A percentile compares a stretch with the other conserved stretches of the same genome.
Evolutionary conservation across 306 rosid species (phyloP).

Genomic region (Carpinus fangiana): DNA sequence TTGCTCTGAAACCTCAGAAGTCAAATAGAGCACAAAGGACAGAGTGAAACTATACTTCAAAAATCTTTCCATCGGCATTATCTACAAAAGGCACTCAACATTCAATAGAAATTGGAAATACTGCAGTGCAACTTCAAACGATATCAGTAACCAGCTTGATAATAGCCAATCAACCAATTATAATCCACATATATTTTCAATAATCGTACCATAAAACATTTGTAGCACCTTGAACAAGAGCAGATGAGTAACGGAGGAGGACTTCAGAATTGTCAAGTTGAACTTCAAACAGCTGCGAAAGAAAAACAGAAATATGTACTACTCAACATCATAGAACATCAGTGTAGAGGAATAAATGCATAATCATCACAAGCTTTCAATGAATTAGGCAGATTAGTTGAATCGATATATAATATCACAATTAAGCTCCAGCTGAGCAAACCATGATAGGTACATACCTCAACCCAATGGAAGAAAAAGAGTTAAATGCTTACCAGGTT

Average conservation of each 20-base stretch:
- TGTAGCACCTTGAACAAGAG: constrained; percentile 96
- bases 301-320: constrained; percentile 24
- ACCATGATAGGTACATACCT: not conserved
- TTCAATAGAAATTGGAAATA: not conserved
- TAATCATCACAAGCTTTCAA: not conserved
- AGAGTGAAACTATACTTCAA: not conserved
- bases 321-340: constrained; percentile 15
- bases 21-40: constrained; percentile 13
- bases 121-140: not conserved
- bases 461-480: not conserved
- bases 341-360: constrained; percentile 21
- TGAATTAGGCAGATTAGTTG: not conserved
- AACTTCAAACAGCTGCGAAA: constrained; percentile 83
- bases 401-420: not conserved
- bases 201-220: constrained; percentile 91
- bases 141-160: not conserved
- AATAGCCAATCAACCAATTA: constrained; percentile 12
- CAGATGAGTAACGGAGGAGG: constrained; percentile 94
- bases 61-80: not conserved
- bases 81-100: not conserved
- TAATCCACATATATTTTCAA: not conserved
- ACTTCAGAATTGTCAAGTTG: constrained; percentile 81
- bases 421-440: not conserved
- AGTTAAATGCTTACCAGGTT: not conserved
- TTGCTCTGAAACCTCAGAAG: constrained; percentile 4